Base-by-base conservation (phyloP, 2,329 filamentous ascomycete species). In the Fusarium torulosum region DNA sequence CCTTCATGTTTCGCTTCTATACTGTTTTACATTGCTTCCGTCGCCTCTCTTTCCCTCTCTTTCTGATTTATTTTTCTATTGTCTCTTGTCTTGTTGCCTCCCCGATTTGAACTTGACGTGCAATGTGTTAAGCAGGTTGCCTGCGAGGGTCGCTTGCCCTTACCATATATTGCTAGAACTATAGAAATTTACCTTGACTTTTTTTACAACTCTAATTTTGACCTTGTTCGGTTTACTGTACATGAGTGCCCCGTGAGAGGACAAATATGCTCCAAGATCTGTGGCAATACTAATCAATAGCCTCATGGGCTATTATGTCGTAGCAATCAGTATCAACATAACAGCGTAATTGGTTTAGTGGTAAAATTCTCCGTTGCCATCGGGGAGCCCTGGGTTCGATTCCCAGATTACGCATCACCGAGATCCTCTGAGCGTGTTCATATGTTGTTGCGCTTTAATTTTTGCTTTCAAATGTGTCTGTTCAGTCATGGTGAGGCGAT, bases 371-470 rank as follows among this genome's bases (percentile, higher is more conserved):
- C 29, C 29, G 29, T 33, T 33, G 29, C 29, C 29, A 33, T 33
- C 29, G 35, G 35, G 35, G 35, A 37, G 35, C 17, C n/a, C 8
- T 37, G 17, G 35, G 29, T 33, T 33, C 35, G n/a, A n/a, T 37
- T 37, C 35, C n/a, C 35, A 37, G 35, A 37, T n/a, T 37, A 33
- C 15, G 33, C 33, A 17, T 9, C 1, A 9, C 2, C 4, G 2
- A 6, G 8, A 3, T n/a, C 33, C 7, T 4, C 3, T n/a, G 33
- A n/a, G 7, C 17, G 33, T 4, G 4, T n/a, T 9, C 3, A 4
- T n/a, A 2, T 37, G n/a, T 37, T 10, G 8, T 1, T 10, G 4
- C 17, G 4, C 17, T 2, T 37, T 4, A 11, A n/a, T n/a, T 19
- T 37, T 37, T 37, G 7, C 33, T 35, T 35, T 35, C 33, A 35